Evolutionary conservation across 2,329 filamentous ascomycete genomes (phyloP), one percentile per base, ranked within the genome.

Genomic region (Aureobasidium pullulans): DNA sequence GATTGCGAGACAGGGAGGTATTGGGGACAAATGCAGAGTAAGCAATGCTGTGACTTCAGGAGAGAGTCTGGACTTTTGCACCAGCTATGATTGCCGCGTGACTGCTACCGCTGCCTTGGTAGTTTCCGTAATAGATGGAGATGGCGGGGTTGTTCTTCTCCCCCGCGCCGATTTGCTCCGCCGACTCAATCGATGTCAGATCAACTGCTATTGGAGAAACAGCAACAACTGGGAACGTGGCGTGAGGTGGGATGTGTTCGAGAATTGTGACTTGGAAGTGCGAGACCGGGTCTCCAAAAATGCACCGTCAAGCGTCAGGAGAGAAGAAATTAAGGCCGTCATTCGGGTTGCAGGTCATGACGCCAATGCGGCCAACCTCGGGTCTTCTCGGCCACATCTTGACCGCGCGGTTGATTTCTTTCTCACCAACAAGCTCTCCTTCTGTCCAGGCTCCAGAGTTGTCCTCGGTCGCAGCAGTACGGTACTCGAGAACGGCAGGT

Each of bases 141-240:
- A 62, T 62, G 58, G 60, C 57, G 60, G 60, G 60, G 60, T 59
- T 48, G 49, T 43, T 48, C 34, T 62, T 53, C 54, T 50, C 40
- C 60, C 54, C 56, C 56, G 36, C 58, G 60, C 57, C 60, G 49
- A 56, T 53, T 58, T 50, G 56, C 46, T 57, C 56, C 49, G 60
- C 49, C 46, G 37, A 11, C 7, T 9, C 36, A 42, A 43, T 42
- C 2, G 28, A 32, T 40, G 42, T 32, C 13, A 11, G 29, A 28
- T 32, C 32, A 11, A 29, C 23, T 43, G 28, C 34, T 23, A 9
- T 23, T 43, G 15, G 28, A 43, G 19, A 37, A 15, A 43, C 50
- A 15, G 29, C 10, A 43, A 42, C 50, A n/a, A 19, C 37, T 8
- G 31, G 8, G 9, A 43, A 31, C 9, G 37, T 54, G 50, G 50